These are phyloP conservation scores for Mycena epipterygia DNA, from an alignment of 768 basidiomycete genomes.

Conservation along the genomic window DNA sequence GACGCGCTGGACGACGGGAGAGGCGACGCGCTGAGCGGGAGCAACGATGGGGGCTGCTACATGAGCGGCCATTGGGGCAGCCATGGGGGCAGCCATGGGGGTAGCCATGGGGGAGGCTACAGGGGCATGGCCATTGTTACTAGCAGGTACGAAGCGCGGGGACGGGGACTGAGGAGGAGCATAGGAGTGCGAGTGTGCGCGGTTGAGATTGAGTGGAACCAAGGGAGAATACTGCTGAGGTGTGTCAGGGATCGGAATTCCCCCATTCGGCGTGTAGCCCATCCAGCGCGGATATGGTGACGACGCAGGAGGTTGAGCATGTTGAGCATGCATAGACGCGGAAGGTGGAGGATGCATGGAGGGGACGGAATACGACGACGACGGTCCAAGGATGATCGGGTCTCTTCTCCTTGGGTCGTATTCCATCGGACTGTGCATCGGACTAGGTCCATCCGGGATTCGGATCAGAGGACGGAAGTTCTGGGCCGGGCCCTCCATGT, in stretches of 20 bases:
- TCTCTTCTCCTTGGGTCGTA: slow-evolving; percentile 32
- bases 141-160: not conserved
- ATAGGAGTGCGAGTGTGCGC: not conserved
- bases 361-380: slow-evolving; percentile 28
- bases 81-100: no score
- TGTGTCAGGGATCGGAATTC: slow-evolving; percentile 7
- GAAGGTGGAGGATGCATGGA: no score
- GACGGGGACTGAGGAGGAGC: not conserved
- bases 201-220: slow-evolving; percentile 23
- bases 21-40: no score
- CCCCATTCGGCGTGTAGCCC: slow-evolving; percentile 14
- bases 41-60: no score
- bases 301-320: not conserved
- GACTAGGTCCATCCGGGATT: slow-evolving; percentile 21
- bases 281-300: slow-evolving; percentile 31
- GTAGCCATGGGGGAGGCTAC: not conserved
- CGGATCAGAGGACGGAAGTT: slow-evolving; percentile 25
- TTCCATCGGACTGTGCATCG: not conserved
- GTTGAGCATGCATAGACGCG: not conserved
- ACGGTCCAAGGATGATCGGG: slow-evolving; percentile 26
- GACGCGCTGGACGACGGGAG: no score
- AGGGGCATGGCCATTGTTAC: not conserved
- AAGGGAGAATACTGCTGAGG: slow-evolving; percentile 29
- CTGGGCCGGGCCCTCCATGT: not conserved
- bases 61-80: no score